Evolutionary conservation across 495 filamentous ascomycete species (phyloP), one percentile per base, ranked within the genome.

Genomic region (Talaromyces nanjingensis): DNA sequence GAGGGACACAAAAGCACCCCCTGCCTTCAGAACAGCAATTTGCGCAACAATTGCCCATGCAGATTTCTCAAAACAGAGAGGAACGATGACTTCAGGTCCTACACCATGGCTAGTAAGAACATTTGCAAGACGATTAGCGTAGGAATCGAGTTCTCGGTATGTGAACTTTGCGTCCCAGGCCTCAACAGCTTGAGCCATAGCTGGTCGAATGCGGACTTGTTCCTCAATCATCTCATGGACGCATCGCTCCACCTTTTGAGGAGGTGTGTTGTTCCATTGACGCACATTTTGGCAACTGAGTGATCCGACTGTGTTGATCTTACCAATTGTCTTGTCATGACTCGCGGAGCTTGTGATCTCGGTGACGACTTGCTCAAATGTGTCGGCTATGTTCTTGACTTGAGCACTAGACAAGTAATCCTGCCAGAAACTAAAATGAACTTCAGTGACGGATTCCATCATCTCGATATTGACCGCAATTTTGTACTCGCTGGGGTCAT

Each of bases 381-480:
- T 68, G 20, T 79, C 76, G 54, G 78, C 70, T 29, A 82, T 67
- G 66, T 76, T 73, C 20, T 64, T 69, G 6, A 74, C 71, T 33
- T 78, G 74, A 24, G 56, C 65, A 1, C 72, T 60, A 14, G 76
- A 76, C n/a, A 82, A 27, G 6, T 65, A 69, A 7, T 75, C 68
- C 7, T 72, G 70, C 34, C 73, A 75, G 64, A 77, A 81, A 54
- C 68, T 71, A 67, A 81, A 79, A 12, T 68, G 67, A 20, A 81
- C 70, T 18, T 71, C 72, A 1, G 69, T 71, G 11, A 66, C 66
- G 6, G 72, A 64, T 6, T 69, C 65, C 11, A 73, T 75, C 24
- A 86, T 78, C 55, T 85, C 81, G 34, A 84, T 85, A 42, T 85
- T 83, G 27, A 85, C 80, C 31, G 81, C 76, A n/a, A 86, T 73